A percentile compares a stretch with the other conserved stretches of the same genome.
phyloP scores from a whole-genome alignment of 2,329 filamentous ascomycete genomes.

The Raffaelea albimanens region DNA sequence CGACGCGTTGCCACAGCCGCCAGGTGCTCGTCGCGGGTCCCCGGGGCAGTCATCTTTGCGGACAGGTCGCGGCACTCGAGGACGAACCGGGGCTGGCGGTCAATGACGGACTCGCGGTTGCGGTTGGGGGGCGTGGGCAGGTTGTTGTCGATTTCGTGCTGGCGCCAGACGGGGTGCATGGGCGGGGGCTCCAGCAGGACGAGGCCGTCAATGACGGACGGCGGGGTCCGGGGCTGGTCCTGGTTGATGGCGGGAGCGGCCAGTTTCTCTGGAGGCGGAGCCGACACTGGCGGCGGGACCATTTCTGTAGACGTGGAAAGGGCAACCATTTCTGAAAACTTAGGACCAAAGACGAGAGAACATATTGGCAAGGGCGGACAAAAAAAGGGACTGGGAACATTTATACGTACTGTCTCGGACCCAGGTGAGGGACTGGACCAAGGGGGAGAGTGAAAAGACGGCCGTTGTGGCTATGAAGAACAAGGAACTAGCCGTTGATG shows the following conservation, averaged over 20 bases:
- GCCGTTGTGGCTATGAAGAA: no score
- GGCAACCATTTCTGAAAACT: background rate
- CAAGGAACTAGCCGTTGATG: no score
- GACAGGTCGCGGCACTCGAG: conserved; percentile 28
- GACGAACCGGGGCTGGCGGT: conserved; percentile 30
- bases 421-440: no score
- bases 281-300: no score
- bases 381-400: no score
- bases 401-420: no score
- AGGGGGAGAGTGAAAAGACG: no score
- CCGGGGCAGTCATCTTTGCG: conserved; percentile 24
- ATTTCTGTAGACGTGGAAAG: no score
- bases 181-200: conserved; percentile 24
- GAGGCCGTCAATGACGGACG: conserved; percentile 13
- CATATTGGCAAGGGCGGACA: no score
- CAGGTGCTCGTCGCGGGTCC: conserved; percentile 26
- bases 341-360: no score
- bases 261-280: background rate
- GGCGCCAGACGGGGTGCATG: conserved; percentile 30
- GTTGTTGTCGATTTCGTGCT: conserved; percentile 23
- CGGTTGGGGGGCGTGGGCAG: conserved; percentile 14
- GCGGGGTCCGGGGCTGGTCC: background rate
- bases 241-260: background rate
- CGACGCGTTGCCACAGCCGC: conserved; percentile 20
- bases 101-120: conserved; percentile 16